Conservation (phyloP, 2,329 filamentous ascomycete species). For the Fusarium papillatum region DNA sequence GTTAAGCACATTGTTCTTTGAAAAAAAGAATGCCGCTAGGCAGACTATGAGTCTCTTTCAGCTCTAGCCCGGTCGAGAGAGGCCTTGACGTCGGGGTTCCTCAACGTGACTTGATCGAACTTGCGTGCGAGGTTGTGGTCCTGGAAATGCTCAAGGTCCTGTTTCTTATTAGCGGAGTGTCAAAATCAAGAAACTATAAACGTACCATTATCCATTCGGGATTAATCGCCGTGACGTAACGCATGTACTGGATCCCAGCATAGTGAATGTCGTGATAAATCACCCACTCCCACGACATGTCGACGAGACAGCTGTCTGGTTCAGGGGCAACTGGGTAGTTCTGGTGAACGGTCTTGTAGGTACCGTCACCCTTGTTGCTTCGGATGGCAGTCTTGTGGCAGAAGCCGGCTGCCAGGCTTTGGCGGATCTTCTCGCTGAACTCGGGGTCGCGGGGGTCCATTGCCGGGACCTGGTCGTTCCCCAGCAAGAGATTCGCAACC, state of each 20-base stretch:
- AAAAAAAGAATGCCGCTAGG: background rate
- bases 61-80: background rate
- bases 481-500: background rate
- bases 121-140: background rate
- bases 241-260: background rate
- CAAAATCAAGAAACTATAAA: background rate
- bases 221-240: background rate
- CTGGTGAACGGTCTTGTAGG: background rate
- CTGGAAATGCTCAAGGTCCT: background rate
- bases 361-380: background rate
- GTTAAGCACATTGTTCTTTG: background rate
- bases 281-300: background rate
- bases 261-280: background rate
- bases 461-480: background rate
- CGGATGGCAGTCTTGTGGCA: background rate
- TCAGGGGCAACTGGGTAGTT: background rate
- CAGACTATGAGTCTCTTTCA: background rate
- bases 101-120: background rate
- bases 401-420: background rate
- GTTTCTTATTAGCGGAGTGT: background rate
- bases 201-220: background rate
- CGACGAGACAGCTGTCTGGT: background rate
- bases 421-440: background rate
- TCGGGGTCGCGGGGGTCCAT: background rate
- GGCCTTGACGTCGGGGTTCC: background rate